Conservation (phyloP, 1,284 basidiomycete species). For the Trichosporon sp. region DNA sequence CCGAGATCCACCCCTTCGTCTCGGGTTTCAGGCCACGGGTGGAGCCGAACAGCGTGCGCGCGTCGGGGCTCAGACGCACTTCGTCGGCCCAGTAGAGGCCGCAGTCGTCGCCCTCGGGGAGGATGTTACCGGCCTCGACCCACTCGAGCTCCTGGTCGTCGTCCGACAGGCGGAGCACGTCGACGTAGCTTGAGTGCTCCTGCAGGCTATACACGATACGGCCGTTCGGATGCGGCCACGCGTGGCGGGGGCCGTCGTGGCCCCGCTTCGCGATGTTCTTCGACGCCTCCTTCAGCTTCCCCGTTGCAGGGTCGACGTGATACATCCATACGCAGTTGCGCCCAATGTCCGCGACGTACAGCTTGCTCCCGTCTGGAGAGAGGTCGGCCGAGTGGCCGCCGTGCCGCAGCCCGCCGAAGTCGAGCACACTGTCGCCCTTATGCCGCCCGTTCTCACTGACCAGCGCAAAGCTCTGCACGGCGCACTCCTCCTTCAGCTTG, state of each 20-base stretch:
- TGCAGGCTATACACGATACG: constrained; percentile 43
- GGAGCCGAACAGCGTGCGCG: constrained; percentile 42
- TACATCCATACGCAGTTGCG: constrained; percentile 48
- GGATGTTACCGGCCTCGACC: constrained; percentile 19
- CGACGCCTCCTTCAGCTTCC: constrained; percentile 32
- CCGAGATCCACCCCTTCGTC: constrained; percentile 43
- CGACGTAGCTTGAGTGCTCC: constrained; percentile 23
- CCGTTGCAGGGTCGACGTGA: constrained; percentile 29
- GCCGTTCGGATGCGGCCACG: constrained; percentile 47
- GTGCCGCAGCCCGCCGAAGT: constrained; percentile 41
- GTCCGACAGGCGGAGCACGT: constrained; percentile 17
- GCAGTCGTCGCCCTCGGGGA: constrained; percentile 12
- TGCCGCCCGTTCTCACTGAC: constrained; percentile 11
- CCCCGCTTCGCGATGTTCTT: constrained; percentile 42
- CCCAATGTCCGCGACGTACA: constrained; percentile 44
- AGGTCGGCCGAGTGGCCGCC: constrained; percentile 39
- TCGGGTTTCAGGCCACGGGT: constrained; percentile 39
- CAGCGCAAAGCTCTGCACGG: constrained; percentile 20
- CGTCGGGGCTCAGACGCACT: constrained; percentile 39
- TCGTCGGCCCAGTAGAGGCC: constrained; percentile 43
- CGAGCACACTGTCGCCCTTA: constrained; percentile 23
- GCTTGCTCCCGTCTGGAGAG: constrained; percentile 36
- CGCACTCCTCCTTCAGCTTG: constrained; percentile 24
- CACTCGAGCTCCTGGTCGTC: constrained; percentile 17
- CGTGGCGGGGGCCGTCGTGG: constrained; percentile 47